These are phyloP conservation scores for Ustilago esculenta DNA, from an alignment of 1,284 basidiomycete genomes.

Conservation along the genomic window DNA sequence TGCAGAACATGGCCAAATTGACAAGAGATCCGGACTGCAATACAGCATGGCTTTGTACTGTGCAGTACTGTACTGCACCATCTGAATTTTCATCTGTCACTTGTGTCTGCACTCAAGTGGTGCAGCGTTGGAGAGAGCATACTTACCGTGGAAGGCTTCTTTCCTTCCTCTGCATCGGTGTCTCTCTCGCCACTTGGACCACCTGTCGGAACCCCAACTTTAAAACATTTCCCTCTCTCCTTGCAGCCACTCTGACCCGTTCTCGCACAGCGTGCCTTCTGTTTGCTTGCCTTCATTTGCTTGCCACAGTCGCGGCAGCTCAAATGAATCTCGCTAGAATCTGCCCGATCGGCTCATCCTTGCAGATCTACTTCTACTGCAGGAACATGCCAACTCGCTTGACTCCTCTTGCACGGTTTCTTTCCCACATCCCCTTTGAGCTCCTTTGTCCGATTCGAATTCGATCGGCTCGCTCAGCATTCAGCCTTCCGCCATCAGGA, in stretches of 20 bases:
- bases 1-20: too few species aligned
- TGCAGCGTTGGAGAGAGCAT: too few species aligned
- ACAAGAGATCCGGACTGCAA: too few species aligned
- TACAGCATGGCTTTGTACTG: too few species aligned
- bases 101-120: too few species aligned
- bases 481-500: too few species aligned
- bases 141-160: too few species aligned
- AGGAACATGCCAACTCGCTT: conserved; percentile 4
- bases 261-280: too few species aligned
- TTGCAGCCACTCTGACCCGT: background rate
- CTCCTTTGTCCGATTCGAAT: background rate
- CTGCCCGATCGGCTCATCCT: background rate
- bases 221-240: conserved; percentile 5
- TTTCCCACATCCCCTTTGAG: background rate
- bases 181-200: background rate
- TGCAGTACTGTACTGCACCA: too few species aligned
- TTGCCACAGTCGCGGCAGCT: background rate
- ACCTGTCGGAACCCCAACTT: conserved; percentile 9
- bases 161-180: conserved; percentile 14
- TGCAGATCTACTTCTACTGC: conserved; percentile 6
- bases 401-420: background rate
- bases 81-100: too few species aligned
- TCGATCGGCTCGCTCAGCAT: background rate
- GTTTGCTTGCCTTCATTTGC: too few species aligned
- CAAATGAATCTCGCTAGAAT: background rate